Evolutionary conservation across 2,329 filamentous ascomycete genomes (phyloP).

Genomic region (Cladosporium cucumerinum): DNA sequence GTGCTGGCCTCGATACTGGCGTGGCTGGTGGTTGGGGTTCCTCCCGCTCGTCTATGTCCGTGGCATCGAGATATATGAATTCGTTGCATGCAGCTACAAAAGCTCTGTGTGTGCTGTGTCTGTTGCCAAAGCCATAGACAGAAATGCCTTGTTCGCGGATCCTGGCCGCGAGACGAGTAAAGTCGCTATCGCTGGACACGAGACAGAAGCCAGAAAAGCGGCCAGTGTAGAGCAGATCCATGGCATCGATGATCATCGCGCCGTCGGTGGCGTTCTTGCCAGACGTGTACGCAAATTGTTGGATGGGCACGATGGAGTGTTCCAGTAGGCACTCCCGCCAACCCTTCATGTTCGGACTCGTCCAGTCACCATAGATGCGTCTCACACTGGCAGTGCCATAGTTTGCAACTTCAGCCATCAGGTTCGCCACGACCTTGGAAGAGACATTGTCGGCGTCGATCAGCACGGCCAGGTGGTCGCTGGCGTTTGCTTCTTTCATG

Average conservation of each 20-base stretch:
- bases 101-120: conserved; percentile 28
- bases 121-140: conserved; percentile 36
- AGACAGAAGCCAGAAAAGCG: conserved; percentile 36
- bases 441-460: conserved; percentile 32
- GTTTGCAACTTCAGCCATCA: conserved; percentile 34
- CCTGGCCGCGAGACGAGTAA: conserved; percentile 34
- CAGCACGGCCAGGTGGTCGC: conserved; percentile 22
- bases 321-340: conserved; percentile 29
- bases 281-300: conserved; percentile 33
- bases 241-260: conserved; percentile 38
- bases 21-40: background rate
- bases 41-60: conserved; percentile 19
- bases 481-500: background rate
- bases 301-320: conserved; percentile 29
- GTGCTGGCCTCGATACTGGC: background rate
- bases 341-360: conserved; percentile 22
- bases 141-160: conserved; percentile 36
- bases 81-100: conserved; percentile 32
- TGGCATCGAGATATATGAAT: conserved; percentile 32
- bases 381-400: conserved; percentile 33
- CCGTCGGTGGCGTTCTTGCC: conserved; percentile 35
- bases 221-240: conserved; percentile 36
- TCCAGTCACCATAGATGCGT: conserved; percentile 35
- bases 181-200: conserved; percentile 38
- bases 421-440: conserved; percentile 25